phyloP scores from a whole-genome alignment of 768 basidiomycete species.

The Phaeolepiota aurea region DNA sequence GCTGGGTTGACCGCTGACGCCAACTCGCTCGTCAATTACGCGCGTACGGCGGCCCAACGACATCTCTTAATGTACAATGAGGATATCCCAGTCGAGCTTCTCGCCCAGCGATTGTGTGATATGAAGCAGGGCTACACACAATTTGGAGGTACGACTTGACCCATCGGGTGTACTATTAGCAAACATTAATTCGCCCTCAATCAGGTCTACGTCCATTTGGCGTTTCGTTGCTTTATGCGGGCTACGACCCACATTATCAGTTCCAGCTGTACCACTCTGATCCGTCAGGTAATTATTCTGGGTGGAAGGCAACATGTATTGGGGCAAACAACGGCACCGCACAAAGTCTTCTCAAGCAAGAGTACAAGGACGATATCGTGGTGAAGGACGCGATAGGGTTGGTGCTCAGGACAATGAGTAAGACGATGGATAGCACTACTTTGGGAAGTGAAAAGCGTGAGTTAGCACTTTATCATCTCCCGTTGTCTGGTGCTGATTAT shows the following conservation, averaged over 20 bases:
- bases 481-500: no score
- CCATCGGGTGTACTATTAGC: neutral
- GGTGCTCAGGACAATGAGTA: conserved; percentile 93
- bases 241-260: conserved; percentile 90
- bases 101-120: conserved; percentile 90
- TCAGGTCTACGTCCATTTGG: conserved; percentile 94
- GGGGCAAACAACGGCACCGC: conserved; percentile 98
- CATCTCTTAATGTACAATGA: conserved; percentile 91
- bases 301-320: conserved; percentile 98
- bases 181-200: neutral
- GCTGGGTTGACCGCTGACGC: conserved; percentile 96
- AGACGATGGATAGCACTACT: conserved; percentile 99
- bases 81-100: conserved; percentile 94
- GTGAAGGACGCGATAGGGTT: conserved; percentile 91
- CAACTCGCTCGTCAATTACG: conserved; percentile 93
- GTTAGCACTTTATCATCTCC: conserved; percentile 18
- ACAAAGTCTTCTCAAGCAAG: conserved; percentile 92
- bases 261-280: conserved; percentile 99
- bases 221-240: conserved; percentile 93
- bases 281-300: conserved; percentile 96
- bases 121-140: conserved; percentile 99
- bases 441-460: conserved; percentile 91
- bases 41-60: conserved; percentile 81
- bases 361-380: conserved; percentile 92
- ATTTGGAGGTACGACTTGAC: conserved; percentile 60